Evolutionary conservation across 1,284 basidiomycete species (phyloP).

Genomic region (Fomitopsis betulina): DNA sequence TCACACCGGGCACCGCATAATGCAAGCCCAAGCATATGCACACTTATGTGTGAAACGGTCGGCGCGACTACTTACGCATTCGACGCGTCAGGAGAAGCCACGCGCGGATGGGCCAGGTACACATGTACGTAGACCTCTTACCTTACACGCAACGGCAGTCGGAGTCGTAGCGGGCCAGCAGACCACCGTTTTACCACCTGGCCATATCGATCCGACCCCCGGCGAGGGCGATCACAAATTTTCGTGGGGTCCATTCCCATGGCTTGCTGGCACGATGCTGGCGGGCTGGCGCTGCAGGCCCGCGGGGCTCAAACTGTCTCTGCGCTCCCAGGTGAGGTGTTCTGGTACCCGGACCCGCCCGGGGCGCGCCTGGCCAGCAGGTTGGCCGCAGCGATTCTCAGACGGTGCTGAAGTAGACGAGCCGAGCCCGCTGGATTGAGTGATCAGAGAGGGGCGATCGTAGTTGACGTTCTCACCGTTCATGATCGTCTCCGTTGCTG

Average conservation of each 20-base stretch:
- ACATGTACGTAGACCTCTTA: background rate
- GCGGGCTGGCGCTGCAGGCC: background rate
- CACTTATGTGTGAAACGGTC: background rate
- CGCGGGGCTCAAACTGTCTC: background rate
- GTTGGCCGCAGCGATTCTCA: background rate
- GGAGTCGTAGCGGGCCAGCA: background rate
- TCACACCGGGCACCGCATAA: background rate
- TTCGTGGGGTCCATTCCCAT: background rate
- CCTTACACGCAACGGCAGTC: too few relatives aligned
- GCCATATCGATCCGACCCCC: constrained; percentile 1
- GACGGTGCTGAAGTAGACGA: background rate
- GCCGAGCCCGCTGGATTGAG: background rate
- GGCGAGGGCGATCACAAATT: background rate
- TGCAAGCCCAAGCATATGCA: background rate
- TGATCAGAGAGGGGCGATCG: background rate
- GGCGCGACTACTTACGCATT: background rate
- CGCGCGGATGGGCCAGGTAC: background rate
- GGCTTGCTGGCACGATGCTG: background rate
- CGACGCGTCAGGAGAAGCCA: background rate
- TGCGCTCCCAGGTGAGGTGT: background rate
- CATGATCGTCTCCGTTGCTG: constrained; percentile 8
- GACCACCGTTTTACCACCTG: background rate
- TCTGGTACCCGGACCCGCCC: background rate
- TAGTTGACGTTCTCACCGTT: constrained; percentile 5
- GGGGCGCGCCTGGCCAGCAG: background rate